These are phyloP conservation scores for Drechslera avenae DNA, from an alignment of 2,329 filamentous ascomycete genomes.

Conservation along the genomic window DNA sequence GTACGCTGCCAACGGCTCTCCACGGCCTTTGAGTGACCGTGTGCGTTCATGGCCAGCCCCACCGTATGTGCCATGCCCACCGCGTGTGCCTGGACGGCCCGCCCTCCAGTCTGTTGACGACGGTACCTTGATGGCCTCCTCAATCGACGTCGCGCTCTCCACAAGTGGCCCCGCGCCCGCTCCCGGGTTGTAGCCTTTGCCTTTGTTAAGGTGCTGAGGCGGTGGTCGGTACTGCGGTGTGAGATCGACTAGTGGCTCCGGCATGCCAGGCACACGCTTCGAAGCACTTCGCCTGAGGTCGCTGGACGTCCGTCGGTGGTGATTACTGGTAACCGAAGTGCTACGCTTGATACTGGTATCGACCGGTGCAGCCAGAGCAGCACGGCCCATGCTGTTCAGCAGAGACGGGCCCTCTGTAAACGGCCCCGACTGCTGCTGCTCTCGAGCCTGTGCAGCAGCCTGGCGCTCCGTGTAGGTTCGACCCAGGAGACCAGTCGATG, in stretches of 20 bases:
- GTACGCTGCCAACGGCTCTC: conserved; percentile 40
- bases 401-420: conserved; percentile 65
- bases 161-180: conserved; percentile 50
- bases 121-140: conserved; percentile 51
- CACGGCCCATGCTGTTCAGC: conserved; percentile 53
- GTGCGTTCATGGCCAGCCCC: conserved; percentile 39
- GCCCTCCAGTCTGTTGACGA: conserved; percentile 53
- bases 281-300: conserved; percentile 56
- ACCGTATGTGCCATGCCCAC: conserved; percentile 33
- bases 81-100: conserved; percentile 33
- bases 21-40: conserved; percentile 43
- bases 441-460: conserved; percentile 46
- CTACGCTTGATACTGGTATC: conserved; percentile 37
- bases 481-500: conserved; percentile 55
- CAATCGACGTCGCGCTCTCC: conserved; percentile 53
- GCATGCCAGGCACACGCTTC: conserved; percentile 45
- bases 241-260: conserved; percentile 71
- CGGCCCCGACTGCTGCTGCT: conserved; percentile 49
- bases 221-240: conserved; percentile 68
- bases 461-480: conserved; percentile 57
- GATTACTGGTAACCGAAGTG: conserved; percentile 40
- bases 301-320: conserved; percentile 40
- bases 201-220: conserved; percentile 62
- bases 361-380: conserved; percentile 32
- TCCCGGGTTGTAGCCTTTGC: conserved; percentile 55